Conservation (phyloP, 306 rosid genomes). For the Herpetospermum pedunculosum region DNA sequence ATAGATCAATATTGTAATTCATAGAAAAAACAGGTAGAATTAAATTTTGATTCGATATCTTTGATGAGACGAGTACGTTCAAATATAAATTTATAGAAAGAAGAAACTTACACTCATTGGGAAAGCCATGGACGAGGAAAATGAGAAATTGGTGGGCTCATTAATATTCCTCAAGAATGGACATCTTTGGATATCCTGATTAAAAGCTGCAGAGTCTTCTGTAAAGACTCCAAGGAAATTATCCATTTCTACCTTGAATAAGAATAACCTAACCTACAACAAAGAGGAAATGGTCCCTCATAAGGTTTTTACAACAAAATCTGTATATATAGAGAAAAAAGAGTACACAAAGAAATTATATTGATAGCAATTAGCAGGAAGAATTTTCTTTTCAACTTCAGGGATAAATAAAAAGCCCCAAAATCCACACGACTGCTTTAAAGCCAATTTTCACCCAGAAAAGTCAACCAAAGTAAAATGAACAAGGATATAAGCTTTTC, state of each 20-base stretch:
- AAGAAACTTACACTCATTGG: constrained; percentile 59
- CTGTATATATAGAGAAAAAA: not conserved
- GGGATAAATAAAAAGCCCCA: not conserved
- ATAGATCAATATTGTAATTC: not conserved
- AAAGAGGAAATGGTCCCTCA: not conserved
- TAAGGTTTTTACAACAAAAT: not conserved
- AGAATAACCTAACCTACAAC: constrained; percentile 28
- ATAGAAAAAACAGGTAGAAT: not conserved
- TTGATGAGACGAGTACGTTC: not conserved
- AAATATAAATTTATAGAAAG: not conserved
- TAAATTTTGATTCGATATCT: not conserved
- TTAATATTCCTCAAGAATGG: constrained; percentile 96
- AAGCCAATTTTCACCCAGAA: not conserved
- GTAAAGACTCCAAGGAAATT: constrained; percentile 37
- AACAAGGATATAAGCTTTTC: not conserved
- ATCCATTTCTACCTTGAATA: constrained; percentile 37
- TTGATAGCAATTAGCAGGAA: not conserved
- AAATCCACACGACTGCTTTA: not conserved
- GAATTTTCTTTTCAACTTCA: not conserved
- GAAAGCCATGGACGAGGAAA: constrained; percentile 67
- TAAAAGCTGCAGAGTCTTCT: constrained; percentile 37
- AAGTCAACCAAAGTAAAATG: not conserved
- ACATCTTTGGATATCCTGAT: constrained; percentile 47
- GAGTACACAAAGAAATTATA: not conserved
- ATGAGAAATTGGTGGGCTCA: constrained; percentile 86